Percentiles rank a stretch among this genome's conserved stretches.
These are phyloP conservation scores for Acacia pycnantha DNA, from an alignment of 331 rosid genomes.

Conservation along the genomic window DNA sequence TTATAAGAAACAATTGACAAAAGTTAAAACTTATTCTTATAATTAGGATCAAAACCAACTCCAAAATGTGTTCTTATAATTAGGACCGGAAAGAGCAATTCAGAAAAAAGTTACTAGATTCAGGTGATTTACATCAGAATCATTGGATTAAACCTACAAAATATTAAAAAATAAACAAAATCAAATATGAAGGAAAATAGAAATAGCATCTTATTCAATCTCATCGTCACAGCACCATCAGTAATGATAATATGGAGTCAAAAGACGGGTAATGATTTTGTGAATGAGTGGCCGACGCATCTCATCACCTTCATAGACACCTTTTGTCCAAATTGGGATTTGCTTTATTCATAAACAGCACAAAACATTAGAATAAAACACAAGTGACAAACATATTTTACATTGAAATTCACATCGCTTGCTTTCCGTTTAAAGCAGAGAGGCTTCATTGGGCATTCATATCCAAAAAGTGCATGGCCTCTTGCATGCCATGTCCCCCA, in stretches of 20 bases:
- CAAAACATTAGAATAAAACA: not conserved
- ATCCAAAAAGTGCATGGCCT: not conserved
- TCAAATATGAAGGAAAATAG: not conserved
- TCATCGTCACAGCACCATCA: not conserved
- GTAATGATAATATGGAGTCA: not conserved
- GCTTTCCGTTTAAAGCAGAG: not conserved
- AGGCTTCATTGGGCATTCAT: not conserved
- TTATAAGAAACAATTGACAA: too few species aligned
- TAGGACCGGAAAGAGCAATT: too few species aligned
- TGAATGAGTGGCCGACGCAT: not conserved
- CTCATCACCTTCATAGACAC: not conserved
- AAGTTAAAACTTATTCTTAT: too few species aligned
- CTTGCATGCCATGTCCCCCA: constrained; percentile 4
- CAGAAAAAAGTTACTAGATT: too few species aligned
- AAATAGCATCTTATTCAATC: not conserved
- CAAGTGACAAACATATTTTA: not conserved
- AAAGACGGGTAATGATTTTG: not conserved
- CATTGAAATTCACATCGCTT: not conserved
- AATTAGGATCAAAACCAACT: too few species aligned
- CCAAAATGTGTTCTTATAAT: too few species aligned
- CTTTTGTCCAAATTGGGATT: not conserved
- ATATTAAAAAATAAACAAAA: too few species aligned
- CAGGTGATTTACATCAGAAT: too few species aligned
- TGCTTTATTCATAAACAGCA: not conserved
- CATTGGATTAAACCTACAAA: too few species aligned